phyloP scores from a whole-genome alignment of 306 rosid genomes.

The Quercus alba region DNA sequence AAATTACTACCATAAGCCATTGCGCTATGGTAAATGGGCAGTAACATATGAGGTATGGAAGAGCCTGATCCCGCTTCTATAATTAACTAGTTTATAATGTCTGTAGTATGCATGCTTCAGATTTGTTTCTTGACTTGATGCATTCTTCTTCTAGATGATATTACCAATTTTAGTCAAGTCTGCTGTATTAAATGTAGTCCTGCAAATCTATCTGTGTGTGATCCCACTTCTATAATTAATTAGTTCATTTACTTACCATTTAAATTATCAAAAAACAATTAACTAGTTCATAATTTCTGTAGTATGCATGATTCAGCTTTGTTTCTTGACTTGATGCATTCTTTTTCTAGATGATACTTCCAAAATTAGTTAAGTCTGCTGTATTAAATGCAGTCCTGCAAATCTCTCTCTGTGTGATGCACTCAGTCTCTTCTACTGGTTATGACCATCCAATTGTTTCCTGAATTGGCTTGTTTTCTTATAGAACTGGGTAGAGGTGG shows the following conservation, averaged over 20 bases:
- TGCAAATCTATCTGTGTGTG: neutral
- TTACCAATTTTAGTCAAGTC: neutral
- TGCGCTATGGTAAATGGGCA: slow-evolving; percentile 97
- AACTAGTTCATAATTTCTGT: neutral
- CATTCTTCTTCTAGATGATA: neutral
- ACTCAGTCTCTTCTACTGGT: neutral
- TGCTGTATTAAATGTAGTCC: neutral
- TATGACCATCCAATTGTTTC: neutral
- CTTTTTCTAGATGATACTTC: neutral
- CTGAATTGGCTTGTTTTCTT: neutral
- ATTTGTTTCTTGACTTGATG: neutral
- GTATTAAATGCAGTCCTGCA: neutral
- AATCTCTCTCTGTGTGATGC: neutral
- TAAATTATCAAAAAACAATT: neutral
- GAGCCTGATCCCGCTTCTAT: neutral
- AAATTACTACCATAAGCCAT: slow-evolving; percentile 81
- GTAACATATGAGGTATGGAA: slow-evolving; percentile 82
- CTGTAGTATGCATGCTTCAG: neutral
- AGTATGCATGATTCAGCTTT: neutral
- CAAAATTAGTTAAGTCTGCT: neutral
- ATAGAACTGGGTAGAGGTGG: neutral
- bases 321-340: neutral
- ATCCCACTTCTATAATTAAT: neutral
- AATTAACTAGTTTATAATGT: neutral
- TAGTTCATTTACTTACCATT: neutral